Conservation (phyloP, 164 flowering plant genomes). For the Tetracentron sinense region DNA sequence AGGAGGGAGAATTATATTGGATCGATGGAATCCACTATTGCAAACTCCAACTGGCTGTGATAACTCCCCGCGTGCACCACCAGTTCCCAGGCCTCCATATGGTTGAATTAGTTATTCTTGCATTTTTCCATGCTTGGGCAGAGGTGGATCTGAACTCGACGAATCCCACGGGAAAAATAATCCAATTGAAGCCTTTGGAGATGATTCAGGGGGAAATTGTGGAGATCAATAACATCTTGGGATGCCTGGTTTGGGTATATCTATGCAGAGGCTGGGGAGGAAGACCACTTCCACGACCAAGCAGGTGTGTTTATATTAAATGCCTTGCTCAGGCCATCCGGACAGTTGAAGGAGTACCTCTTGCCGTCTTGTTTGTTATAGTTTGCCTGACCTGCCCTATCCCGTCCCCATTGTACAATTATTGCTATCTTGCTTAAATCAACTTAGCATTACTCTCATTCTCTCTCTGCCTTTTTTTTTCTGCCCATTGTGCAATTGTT, state of each 20-base stretch:
- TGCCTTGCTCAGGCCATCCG: not conserved
- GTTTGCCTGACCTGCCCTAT: too few relatives aligned
- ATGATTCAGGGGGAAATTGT: slow-evolving; percentile 1
- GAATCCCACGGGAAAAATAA: slow-evolving; percentile 1
- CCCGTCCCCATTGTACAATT: too few relatives aligned
- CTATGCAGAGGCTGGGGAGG: not conserved
- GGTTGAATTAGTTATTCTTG: slow-evolving; percentile 21
- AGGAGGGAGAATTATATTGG: slow-evolving; percentile 90
- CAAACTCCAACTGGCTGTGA: slow-evolving; percentile 48
- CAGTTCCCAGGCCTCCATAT: slow-evolving; percentile 37
- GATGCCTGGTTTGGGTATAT: too few relatives aligned
- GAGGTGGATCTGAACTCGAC: not conserved
- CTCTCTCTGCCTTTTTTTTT: too few relatives aligned
- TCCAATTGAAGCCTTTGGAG: slow-evolving; percentile 4
- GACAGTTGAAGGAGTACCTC: too few relatives aligned
- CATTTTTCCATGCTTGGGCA: not conserved
- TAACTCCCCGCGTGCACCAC: slow-evolving; percentile 41
- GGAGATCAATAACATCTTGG: too few relatives aligned
- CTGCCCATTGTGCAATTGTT: too few relatives aligned
- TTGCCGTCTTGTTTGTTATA: too few relatives aligned
- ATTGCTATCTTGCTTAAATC: too few relatives aligned
- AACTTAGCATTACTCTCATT: too few relatives aligned
- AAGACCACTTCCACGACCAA: slow-evolving; percentile 4
- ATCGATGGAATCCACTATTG: slow-evolving; percentile 81
- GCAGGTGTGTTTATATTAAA: not conserved